Evolutionary conservation across 148 eudicot species (phyloP), one percentile per base, ranked within the genome.

Genomic region (Arctostaphylos glauca): DNA sequence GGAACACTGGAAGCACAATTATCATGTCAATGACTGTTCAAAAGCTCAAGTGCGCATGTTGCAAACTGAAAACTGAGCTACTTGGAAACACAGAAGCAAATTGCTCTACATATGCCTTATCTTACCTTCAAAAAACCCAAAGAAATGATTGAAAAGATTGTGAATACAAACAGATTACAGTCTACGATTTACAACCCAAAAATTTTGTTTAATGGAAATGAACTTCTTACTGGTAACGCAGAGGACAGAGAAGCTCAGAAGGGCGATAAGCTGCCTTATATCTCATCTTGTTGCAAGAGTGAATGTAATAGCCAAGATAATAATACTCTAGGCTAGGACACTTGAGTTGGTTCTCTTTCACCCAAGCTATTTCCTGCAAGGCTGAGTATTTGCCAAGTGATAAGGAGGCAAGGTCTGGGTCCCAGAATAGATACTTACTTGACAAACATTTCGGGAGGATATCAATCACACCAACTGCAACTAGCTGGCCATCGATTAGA

Each of bases 401-500:
- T 67, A 96, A 84, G 82, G 88, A 91, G 50, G 98, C 97, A 87
- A 88, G 76, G 76, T 96, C 96, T 38, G 99, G 99, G 74, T 94
- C 99, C 99, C 99, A 96, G 70, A 96, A 96, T 79, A 96, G 81
- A 90, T 96, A 96, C 85, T 94, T 94, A 88, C 99, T 94, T 0
- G 99, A 96, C 84, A 96, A 83, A 88, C 98, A 94, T 84, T 93
- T 94, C 47, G 99, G 99, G 68, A 96, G 97, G 78, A 96, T 94
- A 83, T 96, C 99, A 73, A 96, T 87, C 81, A 96, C 98, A 70
- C 99, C 99, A 88, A 96, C 99, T 62, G 99, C 99, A 82, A 94
- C 89, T 76, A 96, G 88, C 67, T 46, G 90, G 76, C 98, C 99
- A 86, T 96, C 94, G 86, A 96, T 87, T 56, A 92, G 38, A 87